Evolutionary conservation across 2,329 filamentous ascomycete species (phyloP), one percentile per base, ranked within the genome.

Genomic region (Pseudocercospora vitis): DNA sequence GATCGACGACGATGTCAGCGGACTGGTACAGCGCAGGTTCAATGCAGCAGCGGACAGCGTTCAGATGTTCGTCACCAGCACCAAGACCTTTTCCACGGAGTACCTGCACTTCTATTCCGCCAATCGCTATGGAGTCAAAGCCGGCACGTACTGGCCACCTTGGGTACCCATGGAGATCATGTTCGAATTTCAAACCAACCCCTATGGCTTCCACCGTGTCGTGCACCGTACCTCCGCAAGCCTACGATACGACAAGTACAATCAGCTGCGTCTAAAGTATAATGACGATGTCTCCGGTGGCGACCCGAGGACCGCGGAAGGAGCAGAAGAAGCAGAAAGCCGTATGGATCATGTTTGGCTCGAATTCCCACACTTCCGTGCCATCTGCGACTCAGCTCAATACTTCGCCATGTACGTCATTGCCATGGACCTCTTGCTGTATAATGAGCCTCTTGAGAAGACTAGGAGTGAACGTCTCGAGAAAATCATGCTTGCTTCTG

Each of bases 391-490:
- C 73, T 99, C 95, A 4, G 84, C 87, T 32, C 92, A 99, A 72
- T 99, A 99, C 74, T 99, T 95, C 69, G 89, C 94, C 3, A 86
- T 99, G 78, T 99, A 99, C 68, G 90, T 99, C 72, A 99, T 99
- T 63, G 92, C 96, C 3, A 79, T 97, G 59, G 94, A 99, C 73
- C 80, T 99, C 35, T 79, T 99, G 48, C 85, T 99, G 71, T 99
- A 97, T 75, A 96, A 84, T 67, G 94, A 99, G 71, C 94, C 94
- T 2, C 76, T 95, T 42, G 94, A 99, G 72, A 99, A 99, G 80
- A 95, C 92, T n/a, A 84, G 95, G 54, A 96, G 81, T 65, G 95
- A 99, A 74, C 85, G 90, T 29, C 77, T 99, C 12, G 94, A 99
- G 72, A 97, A 96, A 79, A 99, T 99, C 64, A 96, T 99, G 85